Evolutionary conservation across 140 eudicot species (phyloP), one percentile per base, ranked within the genome.

Genomic region (Stevia rebaudiana): DNA sequence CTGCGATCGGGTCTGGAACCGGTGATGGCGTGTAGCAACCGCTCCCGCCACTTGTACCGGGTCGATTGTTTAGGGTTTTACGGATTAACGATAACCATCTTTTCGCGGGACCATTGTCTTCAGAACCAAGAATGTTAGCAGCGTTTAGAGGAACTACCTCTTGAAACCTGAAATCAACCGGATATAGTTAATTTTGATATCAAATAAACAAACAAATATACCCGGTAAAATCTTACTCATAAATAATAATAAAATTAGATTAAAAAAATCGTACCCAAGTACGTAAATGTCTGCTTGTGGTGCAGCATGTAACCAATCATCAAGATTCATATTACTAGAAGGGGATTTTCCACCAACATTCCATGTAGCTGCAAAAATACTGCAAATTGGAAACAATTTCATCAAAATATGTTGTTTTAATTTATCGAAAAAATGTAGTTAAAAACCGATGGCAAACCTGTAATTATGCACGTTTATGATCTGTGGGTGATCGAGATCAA

Each of bases 321-420:
- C 95, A 33, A 90, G 75, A 74, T 71, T 90, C 89, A 90, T 65
- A 58, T 86, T 84, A 59, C 70, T 78, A 12, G 86, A 64, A 13
- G 97, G 97, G 15, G 97, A 71, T 78, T 80, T 87, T 60, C 97
- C 97, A n/a, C 95, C 97, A 30, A 90, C 97, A 64, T 90, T 90
- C 97, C 97, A 90, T 70, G 97, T 90, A 41, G 95, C 91, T 8
- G 92, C 89, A 71, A 90, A 90, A 61, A 87, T 67, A 64, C 97
- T 90, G 84, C 18, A 67, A 61, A 30, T 9, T 33, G 28, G 8
- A 37, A 33, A 11, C 11, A 48, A 5, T 22, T 48, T 22, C 49
- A 49, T n/a, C n/a, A n/a, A 36, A 24, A 42, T 13, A 33, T 56
- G 9, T 10, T 0, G 9, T 10, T 50, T 51, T 36, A 3, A 11